Base-by-base conservation (phyloP, 306 rosid species). In the Abrus pulchellus region DNA sequence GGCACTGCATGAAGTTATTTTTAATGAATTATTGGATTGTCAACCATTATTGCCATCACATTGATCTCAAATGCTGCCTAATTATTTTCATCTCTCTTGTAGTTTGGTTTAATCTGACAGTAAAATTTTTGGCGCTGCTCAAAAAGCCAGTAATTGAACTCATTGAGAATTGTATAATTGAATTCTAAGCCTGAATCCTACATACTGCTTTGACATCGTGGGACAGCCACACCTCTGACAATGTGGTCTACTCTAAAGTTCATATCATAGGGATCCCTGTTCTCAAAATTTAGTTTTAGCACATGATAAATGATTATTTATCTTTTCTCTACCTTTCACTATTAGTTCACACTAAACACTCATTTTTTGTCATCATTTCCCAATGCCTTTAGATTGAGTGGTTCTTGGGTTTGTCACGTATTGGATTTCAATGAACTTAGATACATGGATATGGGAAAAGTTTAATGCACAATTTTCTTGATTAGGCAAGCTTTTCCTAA, bases 1-100 rank as follows among this genome's bases (percentile, higher is more conserved):
- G 68, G 36, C 75, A 60, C 62, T 27, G 10, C 32, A 54, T 78
- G 72, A 27, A 64, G 38, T 41, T 41, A 27, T 52, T 56, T 33
- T 74, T 30, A 52, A 75, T 70, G 68, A 43, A n/a, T 82, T 80
- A 52, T 79, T 57, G 47, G 66, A 8, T 34, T 68, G 34, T 77
- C 59, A 4, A 10, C 78, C 60, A 72, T 36, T 36, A 11, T 40
- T 47, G 79, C 74, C 52, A 43, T 11, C 56, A 50, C 27, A 12
- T 80, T 70, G 65, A 55, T 47, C 79, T 59, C 72, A 72, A 45
- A 69, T 80, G 75, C 78, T 45, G 12, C 45, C 12, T 54, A 5
- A 9, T 55, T 68, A 38, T 72, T 30, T 45, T 41, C 57, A 28
- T 45, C 11, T 72, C 52, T 62, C 57, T 59, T 62, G 49, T 53